Base-by-base conservation (phyloP, 2,329 filamentous ascomycete species). In the Didymella pomorum region DNA sequence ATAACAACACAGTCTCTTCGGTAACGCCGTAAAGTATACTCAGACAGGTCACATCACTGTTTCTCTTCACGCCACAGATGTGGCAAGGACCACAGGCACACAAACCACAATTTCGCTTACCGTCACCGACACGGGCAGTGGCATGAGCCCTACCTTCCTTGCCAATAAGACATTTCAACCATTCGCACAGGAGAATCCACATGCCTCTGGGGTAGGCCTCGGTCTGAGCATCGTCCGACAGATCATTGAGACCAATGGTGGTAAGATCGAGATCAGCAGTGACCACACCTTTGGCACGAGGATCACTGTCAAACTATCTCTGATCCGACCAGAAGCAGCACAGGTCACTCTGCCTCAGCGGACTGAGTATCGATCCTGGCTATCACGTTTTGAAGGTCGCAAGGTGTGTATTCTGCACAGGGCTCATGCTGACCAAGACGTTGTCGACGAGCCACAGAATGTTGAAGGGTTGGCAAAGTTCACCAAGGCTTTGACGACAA, bases 11-110 rank as follows among this genome's bases (percentile, higher is more conserved):
- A 60, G 56, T 20, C 33, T 78, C 2, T 71, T 78, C 29, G 73
- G 74, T 9, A 78, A 78, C 50, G 71, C 76, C 0, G 20, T 78
- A 21, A 77, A 78, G 37, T 78, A 73, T 41, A 77, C 75, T 0
- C 29, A 65, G 8, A 63, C 67, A 1, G 76, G 75, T 1, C 68
- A 71, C 16, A 68, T 77, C 2, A 58, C 65, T 16, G 58, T 77
- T 4, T 68, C 68, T 4, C 47, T 78, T 2, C 62, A 68, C 12
- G 60, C 62, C 4, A 60, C 50, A 12, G 50, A 58, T 0, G 14
- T 46, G 11, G 23, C 42, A 0, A 52, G 61, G 18, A 47, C 48
- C 1, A 51, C 54, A 18, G 56, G 56, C 16, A 39, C 58, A 2
- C 47, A 60, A 2, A 60, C 57, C 10, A 61, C 60, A 1, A 45